Evolutionary conservation across 2,329 filamentous ascomycete species (phyloP).

Genomic region (Diaporthe sp.): DNA sequence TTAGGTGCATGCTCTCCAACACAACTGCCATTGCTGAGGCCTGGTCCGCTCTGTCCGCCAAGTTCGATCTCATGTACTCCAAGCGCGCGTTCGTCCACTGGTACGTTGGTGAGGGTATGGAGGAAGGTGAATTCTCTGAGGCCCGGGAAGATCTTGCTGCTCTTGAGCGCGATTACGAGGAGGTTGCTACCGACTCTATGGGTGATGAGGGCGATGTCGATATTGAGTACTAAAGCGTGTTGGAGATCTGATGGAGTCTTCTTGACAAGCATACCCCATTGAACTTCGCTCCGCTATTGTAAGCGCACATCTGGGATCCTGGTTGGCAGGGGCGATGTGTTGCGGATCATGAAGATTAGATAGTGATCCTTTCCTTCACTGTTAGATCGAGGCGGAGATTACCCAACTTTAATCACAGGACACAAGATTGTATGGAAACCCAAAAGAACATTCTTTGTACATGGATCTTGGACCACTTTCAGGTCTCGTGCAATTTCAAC

Average conservation of each 20-base stretch:
- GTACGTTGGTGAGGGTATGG: conserved; percentile 99
- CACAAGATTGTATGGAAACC: conserved; percentile 41
- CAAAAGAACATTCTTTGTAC: conserved; percentile 34
- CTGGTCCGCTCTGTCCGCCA: conserved; percentile 95
- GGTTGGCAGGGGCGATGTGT: conserved; percentile 7
- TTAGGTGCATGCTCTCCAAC: conserved; percentile 97
- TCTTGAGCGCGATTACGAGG: conserved; percentile 98
- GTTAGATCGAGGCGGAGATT: conserved; percentile 40
- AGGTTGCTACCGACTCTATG: conserved; percentile 94
- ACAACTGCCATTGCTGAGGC: conserved; percentile 98
- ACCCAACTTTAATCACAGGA: conserved; percentile 42
- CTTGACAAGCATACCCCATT: conserved; percentile 40
- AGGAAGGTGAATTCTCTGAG: conserved; percentile 99
- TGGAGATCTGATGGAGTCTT: conserved; percentile 38
- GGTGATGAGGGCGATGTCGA: conserved; percentile 88
- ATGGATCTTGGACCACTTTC: background rate
- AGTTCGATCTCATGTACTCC: conserved; percentile 99
- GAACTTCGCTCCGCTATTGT: conserved; percentile 37
- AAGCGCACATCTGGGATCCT: conserved; percentile 13
- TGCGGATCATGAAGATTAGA: conserved; percentile 38
- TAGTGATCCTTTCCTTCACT: conserved; percentile 39
- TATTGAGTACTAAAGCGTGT: conserved; percentile 84
- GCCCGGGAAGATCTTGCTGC: conserved; percentile 98
- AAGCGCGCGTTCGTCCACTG: conserved; percentile 99
- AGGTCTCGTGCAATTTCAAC: background rate